These are phyloP conservation scores for Trifolium subterraneum DNA, from an alignment of 306 rosid genomes.

Conservation along the genomic window DNA sequence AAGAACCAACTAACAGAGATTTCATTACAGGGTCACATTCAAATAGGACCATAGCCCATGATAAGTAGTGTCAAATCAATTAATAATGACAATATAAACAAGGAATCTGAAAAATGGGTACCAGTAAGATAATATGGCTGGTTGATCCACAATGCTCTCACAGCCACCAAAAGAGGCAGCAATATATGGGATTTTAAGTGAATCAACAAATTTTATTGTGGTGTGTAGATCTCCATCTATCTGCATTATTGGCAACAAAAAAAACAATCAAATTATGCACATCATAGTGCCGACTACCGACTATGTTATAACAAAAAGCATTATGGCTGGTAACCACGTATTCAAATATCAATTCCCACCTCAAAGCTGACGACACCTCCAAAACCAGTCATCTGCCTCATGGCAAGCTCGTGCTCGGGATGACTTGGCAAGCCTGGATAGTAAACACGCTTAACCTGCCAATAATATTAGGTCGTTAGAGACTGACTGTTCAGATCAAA, in stretches of 20 bases:
- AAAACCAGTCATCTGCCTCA: conserved; percentile 93
- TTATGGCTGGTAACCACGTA: conserved; percentile 8
- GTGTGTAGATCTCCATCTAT: conserved; percentile 73
- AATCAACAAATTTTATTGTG: conserved; percentile 77
- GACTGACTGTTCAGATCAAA: conserved; percentile 38
- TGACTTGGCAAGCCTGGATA: conserved; percentile 93
- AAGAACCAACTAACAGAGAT: conserved; percentile 28
- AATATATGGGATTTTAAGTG: conserved; percentile 90
- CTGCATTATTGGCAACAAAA: conserved; percentile 55
- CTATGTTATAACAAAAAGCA: not conserved
- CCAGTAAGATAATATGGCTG: conserved; percentile 98
- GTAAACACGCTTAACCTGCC: conserved; percentile 85
- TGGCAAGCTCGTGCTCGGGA: conserved; percentile 94
- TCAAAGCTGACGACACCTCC: conserved; percentile 98
- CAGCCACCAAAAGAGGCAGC: conserved; percentile 99
- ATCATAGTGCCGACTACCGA: not conserved
- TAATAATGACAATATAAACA: conserved; percentile 9
- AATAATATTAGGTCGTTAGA: conserved; percentile 34
- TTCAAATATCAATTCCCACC: conserved; percentile 54
- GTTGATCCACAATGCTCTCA: conserved; percentile 99
- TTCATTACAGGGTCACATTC: conserved; percentile 28
- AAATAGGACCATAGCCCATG: conserved; percentile 38
- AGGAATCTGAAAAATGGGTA: conserved; percentile 36
- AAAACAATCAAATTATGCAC: conserved; percentile 8
- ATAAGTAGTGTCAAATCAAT: conserved; percentile 20